Conservation (phyloP, 257 asterid genomes). For the Salvia miltiorrhiza region DNA sequence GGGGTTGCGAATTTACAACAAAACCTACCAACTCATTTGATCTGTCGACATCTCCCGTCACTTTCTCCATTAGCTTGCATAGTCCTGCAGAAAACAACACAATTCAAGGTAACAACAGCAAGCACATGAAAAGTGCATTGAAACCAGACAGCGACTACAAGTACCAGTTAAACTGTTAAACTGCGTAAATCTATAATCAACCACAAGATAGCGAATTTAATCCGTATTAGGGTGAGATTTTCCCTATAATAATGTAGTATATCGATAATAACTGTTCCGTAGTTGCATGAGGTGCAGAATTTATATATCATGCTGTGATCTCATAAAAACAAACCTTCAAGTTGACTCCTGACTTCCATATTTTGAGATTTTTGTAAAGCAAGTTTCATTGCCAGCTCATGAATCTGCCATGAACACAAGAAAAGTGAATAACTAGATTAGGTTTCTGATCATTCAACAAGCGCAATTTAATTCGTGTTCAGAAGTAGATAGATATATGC, state of each 20-base stretch:
- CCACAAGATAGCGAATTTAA: too few species aligned
- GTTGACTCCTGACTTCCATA: slow-evolving; percentile 68
- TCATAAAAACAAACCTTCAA: slow-evolving; percentile 56
- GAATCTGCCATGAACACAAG: slow-evolving; percentile 50
- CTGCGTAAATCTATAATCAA: background rate
- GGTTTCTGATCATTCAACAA: background rate
- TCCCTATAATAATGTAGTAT: too few species aligned
- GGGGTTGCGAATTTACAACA: background rate
- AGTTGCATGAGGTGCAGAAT: too few species aligned
- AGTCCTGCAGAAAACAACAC: slow-evolving; percentile 52
- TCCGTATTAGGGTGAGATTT: too few species aligned
- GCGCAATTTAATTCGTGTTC: background rate
- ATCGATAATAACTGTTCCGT: too few species aligned
- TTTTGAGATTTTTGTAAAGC: slow-evolving; percentile 81
- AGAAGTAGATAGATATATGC: background rate
- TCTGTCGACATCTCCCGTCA: slow-evolving; percentile 70
- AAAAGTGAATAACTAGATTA: background rate
- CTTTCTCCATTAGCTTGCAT: slow-evolving; percentile 72
- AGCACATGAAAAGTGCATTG: too few species aligned
- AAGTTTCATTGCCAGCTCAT: slow-evolving; percentile 82
- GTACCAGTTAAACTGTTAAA: too few species aligned
- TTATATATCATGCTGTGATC: background rate
- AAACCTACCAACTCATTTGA: slow-evolving; percentile 81
- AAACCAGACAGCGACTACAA: too few species aligned
- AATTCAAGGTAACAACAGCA: too few species aligned